Base-by-base conservation (phyloP, 2,329 filamentous ascomycete species). In the Ploettnerulaceae sp. region DNA sequence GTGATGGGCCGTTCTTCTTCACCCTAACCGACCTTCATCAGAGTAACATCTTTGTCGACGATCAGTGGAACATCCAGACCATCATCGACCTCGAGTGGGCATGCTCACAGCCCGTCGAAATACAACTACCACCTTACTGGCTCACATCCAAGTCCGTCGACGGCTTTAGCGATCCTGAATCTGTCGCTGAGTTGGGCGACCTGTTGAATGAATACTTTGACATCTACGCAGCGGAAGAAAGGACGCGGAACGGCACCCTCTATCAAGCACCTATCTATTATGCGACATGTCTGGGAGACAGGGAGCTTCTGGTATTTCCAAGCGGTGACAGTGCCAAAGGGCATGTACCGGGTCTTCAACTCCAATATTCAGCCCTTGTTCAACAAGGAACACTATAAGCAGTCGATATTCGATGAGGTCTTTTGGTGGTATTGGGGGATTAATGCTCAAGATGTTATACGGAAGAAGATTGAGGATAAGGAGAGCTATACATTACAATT, bases 81-180 rank as follows among this genome's bases (percentile, higher is more conserved):
- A 22, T 66, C 2, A 59, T 67, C 22, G 63, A 67, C 45, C 55
- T 67, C 2, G 64, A 66, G 48, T 67, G 60, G 61, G 50, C 63
- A n/a, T 66, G 57, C 37, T 51, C 63, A 18, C 54, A 49, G 18
- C 62, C 61, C 2, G 39, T 53, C 4, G 62, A 62, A 45, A 55
- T 43, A 47, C 52, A 59, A n/a, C 8, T 18, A 1, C 51, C 55
- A 18, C 61, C 59, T 4, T 62, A 61, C 51, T 67, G 61, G 64
- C 53, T 66, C 6, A 61, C 61, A 22, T 25, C 24, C 7, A 15
- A 40, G 21, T 12, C 28, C 12, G 44, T 45, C 11, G 44, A 53
- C 28, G 31, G 28, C 6, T 37, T 53, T 24, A 18, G 21, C 0
- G 17, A 52, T 32, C 12, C 17, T 31, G 36, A 49, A 17, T 34